Evolutionary conservation across 352 stramenopile genomes (phyloP), one percentile per base, ranked within the genome.

Genomic region (Aphanomyces cochlioides): DNA sequence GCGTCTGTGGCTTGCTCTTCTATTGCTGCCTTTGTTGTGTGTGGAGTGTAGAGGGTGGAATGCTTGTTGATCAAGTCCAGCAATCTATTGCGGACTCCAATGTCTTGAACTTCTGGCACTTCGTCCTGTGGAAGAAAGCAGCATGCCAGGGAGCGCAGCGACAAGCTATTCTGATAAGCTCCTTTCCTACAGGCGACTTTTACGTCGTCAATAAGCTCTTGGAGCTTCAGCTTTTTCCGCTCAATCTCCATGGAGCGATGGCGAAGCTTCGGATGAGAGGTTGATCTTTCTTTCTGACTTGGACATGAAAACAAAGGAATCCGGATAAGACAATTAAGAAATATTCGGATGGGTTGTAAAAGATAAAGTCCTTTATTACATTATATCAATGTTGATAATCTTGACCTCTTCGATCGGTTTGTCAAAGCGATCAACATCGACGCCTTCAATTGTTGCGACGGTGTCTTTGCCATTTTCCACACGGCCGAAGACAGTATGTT

Each of bases 381-480:
- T 86, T 53, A 93, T 89, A 73, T 95, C 87, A 75, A 94, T 84
- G 72, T 92, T 96, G 77, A 96, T 79, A 72, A 96, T 95, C 77
- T 87, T 90, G 74, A 96, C 92, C 65, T 95, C 87, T 38, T 89
- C 73, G 36, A 80, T 45, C 4, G 88, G 87, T 59, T 87, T 88
- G 78, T 95, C 86, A 15, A 83, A 78, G 73, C 94, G 92, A 77
- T 95, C 85, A 39, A 88, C 88, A 17, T 88, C 92, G 13, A 96
- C 79, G 66, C 96, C 92, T 81, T 99, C 98, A 19, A 98, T 98
- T 47, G 81, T 86, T 19, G 89, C 98, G 39, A 99, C 96, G 6
- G 93, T 99, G 74, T 99, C 96, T 76, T 99, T 99, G 66, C 95
- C 95, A 17, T 80, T 72, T 47, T 91, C 87, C 19, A 98, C 90